Conservation (phyloP, 1,284 basidiomycete genomes). For the Ustilago shanxiensis region DNA sequence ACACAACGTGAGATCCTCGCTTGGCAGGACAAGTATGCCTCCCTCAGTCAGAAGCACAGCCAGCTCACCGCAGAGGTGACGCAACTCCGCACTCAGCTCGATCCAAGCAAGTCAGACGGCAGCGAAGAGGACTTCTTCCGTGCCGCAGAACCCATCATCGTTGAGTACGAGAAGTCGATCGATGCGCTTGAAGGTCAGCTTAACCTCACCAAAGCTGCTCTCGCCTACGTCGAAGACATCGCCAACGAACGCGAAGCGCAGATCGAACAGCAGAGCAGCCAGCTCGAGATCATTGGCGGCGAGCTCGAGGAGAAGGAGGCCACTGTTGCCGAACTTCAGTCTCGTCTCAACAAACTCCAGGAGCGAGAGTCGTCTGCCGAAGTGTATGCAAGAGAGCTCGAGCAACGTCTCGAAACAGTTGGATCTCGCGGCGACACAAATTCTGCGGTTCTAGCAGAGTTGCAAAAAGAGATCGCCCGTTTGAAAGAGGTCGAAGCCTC, state of each 20-base stretch:
- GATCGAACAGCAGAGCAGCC: conserved; percentile 74
- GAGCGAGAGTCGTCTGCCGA: conserved; percentile 92
- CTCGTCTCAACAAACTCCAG: conserved; percentile 82
- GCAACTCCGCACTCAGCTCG: conserved; percentile 60
- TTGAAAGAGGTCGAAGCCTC: conserved; percentile 82
- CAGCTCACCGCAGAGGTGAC: conserved; percentile 89
- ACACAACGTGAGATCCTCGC: conserved; percentile 77
- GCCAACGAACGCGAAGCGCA: conserved; percentile 89
- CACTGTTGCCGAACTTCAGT: conserved; percentile 82
- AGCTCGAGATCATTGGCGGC: conserved; percentile 73
- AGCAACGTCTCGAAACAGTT: conserved; percentile 85
- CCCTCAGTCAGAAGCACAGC: conserved; percentile 83
- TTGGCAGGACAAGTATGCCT: conserved; percentile 84
- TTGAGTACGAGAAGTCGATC: conserved; percentile 97
- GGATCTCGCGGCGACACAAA: conserved; percentile 83
- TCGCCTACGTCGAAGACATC: conserved; percentile 89
- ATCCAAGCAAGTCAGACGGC: conserved; percentile 55
- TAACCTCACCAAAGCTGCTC: conserved; percentile 86
- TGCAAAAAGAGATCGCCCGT: conserved; percentile 84
- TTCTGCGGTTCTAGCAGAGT: conserved; percentile 81
- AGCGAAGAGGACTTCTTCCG: conserved; percentile 87
- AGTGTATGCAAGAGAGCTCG: conserved; percentile 91
- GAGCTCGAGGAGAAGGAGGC: conserved; percentile 84
- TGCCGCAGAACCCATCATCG: conserved; percentile 94
- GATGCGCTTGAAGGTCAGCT: conserved; percentile 94